These are phyloP conservation scores for Phaeoacremonium minimum DNA, from an alignment of 2,329 filamentous ascomycete species.

Conservation along the genomic window DNA sequence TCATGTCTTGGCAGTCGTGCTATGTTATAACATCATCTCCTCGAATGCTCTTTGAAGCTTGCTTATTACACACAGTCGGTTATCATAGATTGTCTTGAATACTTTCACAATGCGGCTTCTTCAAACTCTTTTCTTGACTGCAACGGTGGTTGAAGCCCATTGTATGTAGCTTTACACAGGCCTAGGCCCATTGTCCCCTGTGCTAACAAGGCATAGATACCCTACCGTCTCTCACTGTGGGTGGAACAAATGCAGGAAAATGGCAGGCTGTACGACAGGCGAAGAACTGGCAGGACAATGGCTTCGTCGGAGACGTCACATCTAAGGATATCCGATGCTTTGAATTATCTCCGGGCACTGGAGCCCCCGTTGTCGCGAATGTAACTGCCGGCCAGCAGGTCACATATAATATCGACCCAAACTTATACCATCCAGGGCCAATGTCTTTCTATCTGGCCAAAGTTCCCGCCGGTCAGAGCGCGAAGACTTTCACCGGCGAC, in stretches of 20 bases:
- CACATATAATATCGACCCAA: conserved; percentile 29
- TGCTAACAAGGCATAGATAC: conserved; percentile 11
- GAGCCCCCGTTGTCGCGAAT: conserved; percentile 22
- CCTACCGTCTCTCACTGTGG: conserved; percentile 12
- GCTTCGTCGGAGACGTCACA: conserved; percentile 17
- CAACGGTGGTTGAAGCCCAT: conserved; percentile 15
- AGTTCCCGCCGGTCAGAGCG: conserved; percentile 25
- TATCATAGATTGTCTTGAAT: too few relatives aligned
- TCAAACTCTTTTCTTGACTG: conserved; percentile 12
- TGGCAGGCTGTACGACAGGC: conserved; percentile 16
- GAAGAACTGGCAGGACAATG: conserved; percentile 16
- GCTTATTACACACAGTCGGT: too few relatives aligned
- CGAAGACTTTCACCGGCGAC: conserved; percentile 23
- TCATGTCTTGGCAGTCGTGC: too few relatives aligned
- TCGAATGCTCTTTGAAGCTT: too few relatives aligned
- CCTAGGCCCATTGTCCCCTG: neutral
- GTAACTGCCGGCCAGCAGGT: conserved; percentile 32
- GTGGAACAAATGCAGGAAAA: conserved; percentile 2
- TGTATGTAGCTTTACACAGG: conserved; percentile 11
- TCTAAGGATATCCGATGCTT: conserved; percentile 22
- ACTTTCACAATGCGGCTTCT: conserved; percentile 15
- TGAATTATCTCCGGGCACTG: conserved; percentile 14
- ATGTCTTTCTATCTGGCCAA: conserved; percentile 30
- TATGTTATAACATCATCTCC: too few relatives aligned
- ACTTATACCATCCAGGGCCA: conserved; percentile 32